Percentiles rank a stretch among this genome's conserved stretches.
Evolutionary conservation across 2,329 filamentous ascomycete genomes (phyloP).

Genomic region (Colletotrichum musicola): DNA sequence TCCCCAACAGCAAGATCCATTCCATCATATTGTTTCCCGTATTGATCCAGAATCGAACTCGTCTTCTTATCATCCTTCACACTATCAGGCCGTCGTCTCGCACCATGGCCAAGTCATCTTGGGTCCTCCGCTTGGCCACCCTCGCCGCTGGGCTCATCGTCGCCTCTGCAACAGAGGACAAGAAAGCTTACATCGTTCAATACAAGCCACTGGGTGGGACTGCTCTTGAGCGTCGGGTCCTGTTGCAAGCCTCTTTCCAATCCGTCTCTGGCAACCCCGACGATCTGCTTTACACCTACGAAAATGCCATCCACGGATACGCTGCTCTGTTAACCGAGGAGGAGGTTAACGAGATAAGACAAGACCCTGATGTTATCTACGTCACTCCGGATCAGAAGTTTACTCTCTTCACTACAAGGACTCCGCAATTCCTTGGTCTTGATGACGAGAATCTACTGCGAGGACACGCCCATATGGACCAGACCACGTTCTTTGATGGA

Average conservation of each 20-base stretch:
- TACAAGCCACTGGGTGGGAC: too few relatives aligned
- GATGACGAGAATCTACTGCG: neutral
- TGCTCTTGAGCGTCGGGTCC: neutral
- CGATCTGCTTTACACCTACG: slow-evolving; percentile 10
- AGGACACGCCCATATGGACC: neutral
- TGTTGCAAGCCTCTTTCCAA: neutral
- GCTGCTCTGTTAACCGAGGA: slow-evolving; percentile 9
- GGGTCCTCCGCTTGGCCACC: neutral
- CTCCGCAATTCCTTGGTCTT: slow-evolving; percentile 32
- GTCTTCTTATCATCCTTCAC: too few relatives aligned
- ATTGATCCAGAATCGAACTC: too few relatives aligned
- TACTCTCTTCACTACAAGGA: slow-evolving; percentile 28
- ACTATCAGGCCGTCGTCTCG: neutral
- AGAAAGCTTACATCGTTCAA: neutral
- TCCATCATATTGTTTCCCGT: too few relatives aligned
- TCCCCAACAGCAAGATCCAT: too few relatives aligned
- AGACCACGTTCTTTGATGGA: neutral
- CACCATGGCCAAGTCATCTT: neutral
- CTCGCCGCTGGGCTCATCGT: too few relatives aligned
- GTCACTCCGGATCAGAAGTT: slow-evolving; percentile 12
- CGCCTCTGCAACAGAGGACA: neutral
- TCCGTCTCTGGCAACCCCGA: neutral
- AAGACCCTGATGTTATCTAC: neutral
- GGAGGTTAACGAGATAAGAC: neutral
- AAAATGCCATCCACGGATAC: neutral